These are phyloP conservation scores for Nothopassalora personata DNA, from an alignment of 2,329 filamentous ascomycete species.

Conservation along the genomic window DNA sequence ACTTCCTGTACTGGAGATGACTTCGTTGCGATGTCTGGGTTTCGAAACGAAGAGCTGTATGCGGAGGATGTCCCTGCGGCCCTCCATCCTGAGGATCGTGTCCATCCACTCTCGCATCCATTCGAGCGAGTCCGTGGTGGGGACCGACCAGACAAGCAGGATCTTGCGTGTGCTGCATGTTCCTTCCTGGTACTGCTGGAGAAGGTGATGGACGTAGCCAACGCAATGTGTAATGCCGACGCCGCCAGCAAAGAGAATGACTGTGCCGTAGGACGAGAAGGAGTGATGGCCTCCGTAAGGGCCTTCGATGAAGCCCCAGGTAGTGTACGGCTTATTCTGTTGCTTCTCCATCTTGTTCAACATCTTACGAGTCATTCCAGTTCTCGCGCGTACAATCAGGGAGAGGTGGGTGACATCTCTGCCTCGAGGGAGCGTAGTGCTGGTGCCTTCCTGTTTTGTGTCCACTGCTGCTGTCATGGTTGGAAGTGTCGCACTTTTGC, in stretches of 20 bases:
- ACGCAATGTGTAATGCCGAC: conserved; percentile 78
- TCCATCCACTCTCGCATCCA: conserved; percentile 66
- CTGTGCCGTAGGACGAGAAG: conserved; percentile 70
- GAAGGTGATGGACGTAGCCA: conserved; percentile 67
- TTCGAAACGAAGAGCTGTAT: conserved; percentile 61
- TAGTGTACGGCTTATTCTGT: conserved; percentile 57
- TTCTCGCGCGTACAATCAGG: conserved; percentile 67
- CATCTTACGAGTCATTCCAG: conserved; percentile 66
- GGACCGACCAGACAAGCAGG: conserved; percentile 72
- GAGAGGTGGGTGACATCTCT: conserved; percentile 51
- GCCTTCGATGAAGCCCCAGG: conserved; percentile 65
- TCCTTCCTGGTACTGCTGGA: conserved; percentile 61
- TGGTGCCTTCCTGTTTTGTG: conserved; percentile 10
- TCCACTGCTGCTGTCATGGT: conserved; percentile 18
- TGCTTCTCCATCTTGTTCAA: conserved; percentile 62
- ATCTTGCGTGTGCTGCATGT: conserved; percentile 67
- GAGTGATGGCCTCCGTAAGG: conserved; percentile 68
- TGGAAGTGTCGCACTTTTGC: conserved; percentile 8
- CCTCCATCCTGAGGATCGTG: conserved; percentile 55
- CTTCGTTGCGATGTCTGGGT: conserved; percentile 50
- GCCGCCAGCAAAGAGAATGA: conserved; percentile 73
- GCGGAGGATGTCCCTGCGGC: conserved; percentile 53
- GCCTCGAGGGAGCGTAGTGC: conserved; percentile 24
- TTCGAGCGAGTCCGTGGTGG: conserved; percentile 60
- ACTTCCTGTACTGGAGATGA: conserved; percentile 51